Conservation (phyloP, 1,139 yeast species). For the Hyphopichia burtonii region DNA sequence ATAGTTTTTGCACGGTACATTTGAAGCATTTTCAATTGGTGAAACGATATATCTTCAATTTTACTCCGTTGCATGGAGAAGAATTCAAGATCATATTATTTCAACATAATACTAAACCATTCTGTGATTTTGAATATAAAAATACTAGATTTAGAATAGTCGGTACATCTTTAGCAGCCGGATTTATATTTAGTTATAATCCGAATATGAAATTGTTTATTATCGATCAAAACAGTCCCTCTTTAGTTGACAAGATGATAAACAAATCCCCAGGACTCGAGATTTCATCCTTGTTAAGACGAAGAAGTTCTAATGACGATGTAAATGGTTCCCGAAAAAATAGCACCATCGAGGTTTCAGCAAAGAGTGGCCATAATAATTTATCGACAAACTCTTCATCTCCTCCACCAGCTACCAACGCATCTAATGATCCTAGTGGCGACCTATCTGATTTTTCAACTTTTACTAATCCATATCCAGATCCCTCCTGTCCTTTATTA, state of each 20-base stretch:
- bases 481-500: constrained; percentile 22
- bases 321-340: background rate
- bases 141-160: constrained; percentile 38
- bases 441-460: background rate
- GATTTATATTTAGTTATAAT: constrained; percentile 29
- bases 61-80: constrained; percentile 17
- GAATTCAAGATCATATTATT: constrained; percentile 29
- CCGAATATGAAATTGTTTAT: constrained; percentile 36
- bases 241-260: constrained; percentile 35
- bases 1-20: constrained; percentile 32
- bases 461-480: constrained; percentile 31
- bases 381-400: background rate
- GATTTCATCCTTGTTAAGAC: constrained; percentile 24
- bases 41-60: constrained; percentile 31
- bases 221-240: constrained; percentile 34
- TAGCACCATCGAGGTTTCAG: too few relatives aligned
- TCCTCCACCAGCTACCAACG: too few relatives aligned
- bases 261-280: constrained; percentile 31
- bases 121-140: constrained; percentile 40
- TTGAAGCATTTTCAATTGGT: constrained; percentile 26
- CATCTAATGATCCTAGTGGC: too few relatives aligned
- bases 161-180: constrained; percentile 36
- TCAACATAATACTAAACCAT: constrained; percentile 38
- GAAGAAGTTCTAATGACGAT: constrained; percentile 1
- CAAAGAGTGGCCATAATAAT: too few relatives aligned